Base-by-base conservation (phyloP, 225 moss, liverwort and hornwort genomes). In the Ulota crispa region DNA sequence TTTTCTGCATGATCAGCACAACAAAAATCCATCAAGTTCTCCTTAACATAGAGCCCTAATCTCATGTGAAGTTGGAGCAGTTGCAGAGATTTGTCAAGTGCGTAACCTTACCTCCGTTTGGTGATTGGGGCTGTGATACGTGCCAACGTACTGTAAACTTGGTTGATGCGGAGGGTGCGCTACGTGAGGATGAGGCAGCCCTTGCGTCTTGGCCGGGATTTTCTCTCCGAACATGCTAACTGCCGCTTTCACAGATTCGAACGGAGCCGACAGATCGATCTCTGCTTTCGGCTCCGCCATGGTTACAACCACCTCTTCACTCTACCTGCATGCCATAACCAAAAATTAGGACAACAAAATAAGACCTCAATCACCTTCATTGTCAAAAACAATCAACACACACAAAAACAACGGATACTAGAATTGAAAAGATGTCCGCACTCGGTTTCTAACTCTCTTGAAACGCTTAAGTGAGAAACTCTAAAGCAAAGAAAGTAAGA, bases 221-320 rank as follows among this genome's bases (percentile, higher is more conserved):
- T 73, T 86, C 32, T 91, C 91, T 36, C 88, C 91, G 69, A 91
- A 91, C 88, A 91, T 87, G 79, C 87, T 91, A 15, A 91, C 91
- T 24, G 91, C 91, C 24, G 83, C 88, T 78, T 89, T 91, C 69
- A 89, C 91, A 54, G 91, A 91, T 72, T 67, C 63, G 59, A 91
- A 91, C 45, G 91, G 91, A 84, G 88, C 87, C 81, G 91, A 91
- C 67, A 78, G 83, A 85, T 91, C 91, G 57, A 91, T 85, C 36
- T 85, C 91, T 81, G 91, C 81, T 83, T 91, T 91, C 34, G 88
- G 86, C 78, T 91, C 88, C 68, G 85, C 85, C 91, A 91, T 91
- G 67, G 73, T 66, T 78, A 78, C 23, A 42, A 78, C 23, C 23
- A 42, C 74, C 78, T 78, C 68, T 68, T 73, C 73, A 64, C 83